Percentiles rank a stretch among this genome's conserved stretches.
Evolutionary conservation across 495 filamentous ascomycete species (phyloP).

Genomic region (Patellaria atrata): DNA sequence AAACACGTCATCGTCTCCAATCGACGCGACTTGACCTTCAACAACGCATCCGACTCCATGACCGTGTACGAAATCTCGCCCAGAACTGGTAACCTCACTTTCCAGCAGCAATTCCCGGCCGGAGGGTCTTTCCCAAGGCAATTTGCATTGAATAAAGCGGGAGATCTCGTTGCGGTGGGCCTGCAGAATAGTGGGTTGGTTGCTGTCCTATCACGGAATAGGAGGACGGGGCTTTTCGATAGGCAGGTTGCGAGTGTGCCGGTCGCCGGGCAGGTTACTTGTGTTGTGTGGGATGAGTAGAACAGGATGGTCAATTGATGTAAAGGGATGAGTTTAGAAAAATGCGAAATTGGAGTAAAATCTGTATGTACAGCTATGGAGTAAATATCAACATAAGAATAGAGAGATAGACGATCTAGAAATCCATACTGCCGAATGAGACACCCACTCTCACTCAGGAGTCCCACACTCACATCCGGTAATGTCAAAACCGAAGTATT

Average conservation of each 20-base stretch:
- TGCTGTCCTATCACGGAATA: constrained; percentile 19
- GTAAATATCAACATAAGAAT: too few species aligned
- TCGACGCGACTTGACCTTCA: constrained; percentile 40
- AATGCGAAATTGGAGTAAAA: too few species aligned
- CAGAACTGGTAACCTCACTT: constrained; percentile 22
- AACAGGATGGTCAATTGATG: too few species aligned
- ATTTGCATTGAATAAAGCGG: constrained; percentile 25
- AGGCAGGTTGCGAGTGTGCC: constrained; percentile 15
- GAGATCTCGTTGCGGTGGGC: constrained; percentile 26
- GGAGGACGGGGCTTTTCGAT: constrained; percentile 21
- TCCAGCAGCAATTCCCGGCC: constrained; percentile 25
- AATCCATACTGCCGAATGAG: too few species aligned
- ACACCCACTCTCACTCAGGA: too few species aligned
- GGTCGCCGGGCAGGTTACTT: constrained; percentile 18
- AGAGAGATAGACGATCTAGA: too few species aligned
- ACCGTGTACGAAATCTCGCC: constrained; percentile 24
- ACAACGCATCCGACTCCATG: constrained; percentile 30
- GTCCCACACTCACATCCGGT: too few species aligned
- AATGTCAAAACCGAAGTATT: too few species aligned
- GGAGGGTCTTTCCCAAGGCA: constrained; percentile 29
- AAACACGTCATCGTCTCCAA: constrained; percentile 50
- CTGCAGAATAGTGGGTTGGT: constrained; percentile 19
- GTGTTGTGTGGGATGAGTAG: constrained; percentile 25
- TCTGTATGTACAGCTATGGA: too few species aligned
- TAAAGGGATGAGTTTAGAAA: too few species aligned